Percentiles rank a stretch among this genome's conserved stretches.
phyloP scores from a whole-genome alignment of 768 basidiomycete genomes.

The Baorangia bicolor region DNA sequence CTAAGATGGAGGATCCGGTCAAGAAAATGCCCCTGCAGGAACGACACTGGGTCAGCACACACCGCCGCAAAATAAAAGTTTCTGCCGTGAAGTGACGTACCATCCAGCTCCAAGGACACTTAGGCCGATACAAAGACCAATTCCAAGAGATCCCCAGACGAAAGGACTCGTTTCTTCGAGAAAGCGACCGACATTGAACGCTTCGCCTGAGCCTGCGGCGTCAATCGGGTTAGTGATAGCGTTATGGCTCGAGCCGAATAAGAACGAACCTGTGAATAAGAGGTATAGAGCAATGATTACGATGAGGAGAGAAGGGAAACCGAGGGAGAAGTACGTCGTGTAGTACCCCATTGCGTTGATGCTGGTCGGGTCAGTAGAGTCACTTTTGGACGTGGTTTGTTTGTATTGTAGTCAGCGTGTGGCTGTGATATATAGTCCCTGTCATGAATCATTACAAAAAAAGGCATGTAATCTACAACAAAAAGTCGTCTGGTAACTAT shows the following conservation, averaged over 20 bases:
- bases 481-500: background rate
- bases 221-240: conserved; percentile 1
- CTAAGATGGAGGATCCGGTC: conserved; percentile 94
- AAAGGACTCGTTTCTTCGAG: conserved; percentile 94
- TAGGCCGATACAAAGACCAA: conserved; percentile 90
- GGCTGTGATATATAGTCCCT: conserved; percentile 18
- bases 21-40: conserved; percentile 89
- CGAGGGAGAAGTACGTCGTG: conserved; percentile 59
- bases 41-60: background rate
- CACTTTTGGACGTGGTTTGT: conserved; percentile 1
- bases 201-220: conserved; percentile 72
- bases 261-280: conserved; percentile 76
- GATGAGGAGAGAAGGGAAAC: conserved; percentile 63
- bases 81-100: conserved; percentile 44
- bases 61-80: background rate
- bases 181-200: conserved; percentile 93
- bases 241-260: background rate
- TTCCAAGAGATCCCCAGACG: conserved; percentile 87
- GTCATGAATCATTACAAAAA: background rate
- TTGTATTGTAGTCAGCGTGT: conserved; percentile 9
- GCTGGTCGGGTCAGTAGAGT: background rate
- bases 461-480: background rate
- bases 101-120: conserved; percentile 96
- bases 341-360: conserved; percentile 28
- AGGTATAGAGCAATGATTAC: conserved; percentile 78